Base-by-base conservation (phyloP, 2,329 filamentous ascomycete species). In the Aspergillus transmontanensis region DNA sequence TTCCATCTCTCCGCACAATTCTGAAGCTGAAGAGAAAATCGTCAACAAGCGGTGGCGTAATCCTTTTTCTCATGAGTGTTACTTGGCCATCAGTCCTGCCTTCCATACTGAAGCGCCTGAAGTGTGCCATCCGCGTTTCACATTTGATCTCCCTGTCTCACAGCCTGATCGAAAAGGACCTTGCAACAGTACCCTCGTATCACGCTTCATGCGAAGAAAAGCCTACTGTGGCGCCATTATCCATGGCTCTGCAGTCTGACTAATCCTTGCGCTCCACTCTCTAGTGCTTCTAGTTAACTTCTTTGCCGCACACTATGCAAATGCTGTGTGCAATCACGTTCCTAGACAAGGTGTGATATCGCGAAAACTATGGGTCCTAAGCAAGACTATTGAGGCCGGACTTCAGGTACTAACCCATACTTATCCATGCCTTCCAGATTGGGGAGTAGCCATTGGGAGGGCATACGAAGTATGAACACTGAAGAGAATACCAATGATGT, bases 271-370 rank as follows among this genome's bases (percentile, higher is more conserved):
- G 12, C 62, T 57, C 72, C 72, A 73, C 71, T 41, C 28, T 63
- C 71, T 74, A 73, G 68, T 73, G 66, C 54, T 67, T 69, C 63
- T 74, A 73, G 68, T 66, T 62, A 61, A 39, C 16, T 68, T 67
- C 67, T 67, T 68, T 66, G 58, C 66, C 64, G 64, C 66, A 55
- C 65, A 48, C 67, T 57, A 67, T 64, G 39, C 10, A 39, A 55
- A 39, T 26, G 16, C n/a, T 55, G 5, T 55, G 51, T 39, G 51
- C 51, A 45, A 32, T 36, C 41, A 48, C 19, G 32, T 58, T 48
- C 28, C 26, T 23, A 26, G 26, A 9, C 19, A 32, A n/a, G 46
- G 12, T 34, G 41, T 48, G 56, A 36, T 36, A 48, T 58, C 28
- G 56, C 21, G 9, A 36, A 55, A 55, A 39, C n/a, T 55, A 55